phyloP scores from a whole-genome alignment of 139 green algal species.

The Tetradesmus lagerheimii region DNA sequence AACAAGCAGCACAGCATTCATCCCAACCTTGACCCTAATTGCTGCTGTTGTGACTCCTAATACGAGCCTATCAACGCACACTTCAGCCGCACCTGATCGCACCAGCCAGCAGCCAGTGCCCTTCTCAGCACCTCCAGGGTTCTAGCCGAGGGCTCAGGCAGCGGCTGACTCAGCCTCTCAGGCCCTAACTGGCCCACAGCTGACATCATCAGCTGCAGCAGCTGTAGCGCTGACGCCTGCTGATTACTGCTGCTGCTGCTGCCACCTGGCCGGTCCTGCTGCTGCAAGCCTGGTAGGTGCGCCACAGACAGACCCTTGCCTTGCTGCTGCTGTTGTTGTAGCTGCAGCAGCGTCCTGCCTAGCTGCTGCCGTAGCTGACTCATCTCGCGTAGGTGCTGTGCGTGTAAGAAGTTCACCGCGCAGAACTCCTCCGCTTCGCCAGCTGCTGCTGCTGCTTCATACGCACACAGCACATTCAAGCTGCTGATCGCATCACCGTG shows the following conservation, averaged over 20 bases:
- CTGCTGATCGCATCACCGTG: constrained; percentile 86
- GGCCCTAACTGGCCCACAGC: background rate
- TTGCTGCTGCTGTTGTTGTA: constrained; percentile 16
- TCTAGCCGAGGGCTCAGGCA: constrained; percentile 21
- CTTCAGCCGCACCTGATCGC: constrained; percentile 78
- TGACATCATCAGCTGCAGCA: constrained; percentile 29
- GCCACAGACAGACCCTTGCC: background rate
- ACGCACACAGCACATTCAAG: constrained; percentile 84
- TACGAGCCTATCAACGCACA: background rate
- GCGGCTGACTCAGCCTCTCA: constrained; percentile 5
- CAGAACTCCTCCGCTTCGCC: constrained; percentile 61
- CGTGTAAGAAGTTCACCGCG: constrained; percentile 74
- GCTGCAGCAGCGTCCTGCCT: constrained; percentile 38
- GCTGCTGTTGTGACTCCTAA: too few species aligned
- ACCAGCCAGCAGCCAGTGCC: constrained; percentile 89
- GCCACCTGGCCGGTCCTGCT: constrained; percentile 24
- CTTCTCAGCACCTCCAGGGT: constrained; percentile 70
- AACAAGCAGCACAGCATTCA: too few species aligned
- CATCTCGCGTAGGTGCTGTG: constrained; percentile 81
- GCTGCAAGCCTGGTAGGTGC: constrained; percentile 2
- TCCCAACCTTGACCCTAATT: too few species aligned
- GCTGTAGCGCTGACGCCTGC: constrained; percentile 6
- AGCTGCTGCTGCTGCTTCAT: constrained; percentile 64
- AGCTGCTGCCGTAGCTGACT: constrained; percentile 65
- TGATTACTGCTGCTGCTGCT: constrained; percentile 9